Base-by-base conservation (phyloP, 1,284 basidiomycete genomes). In the Clitocybe nebularis region DNA sequence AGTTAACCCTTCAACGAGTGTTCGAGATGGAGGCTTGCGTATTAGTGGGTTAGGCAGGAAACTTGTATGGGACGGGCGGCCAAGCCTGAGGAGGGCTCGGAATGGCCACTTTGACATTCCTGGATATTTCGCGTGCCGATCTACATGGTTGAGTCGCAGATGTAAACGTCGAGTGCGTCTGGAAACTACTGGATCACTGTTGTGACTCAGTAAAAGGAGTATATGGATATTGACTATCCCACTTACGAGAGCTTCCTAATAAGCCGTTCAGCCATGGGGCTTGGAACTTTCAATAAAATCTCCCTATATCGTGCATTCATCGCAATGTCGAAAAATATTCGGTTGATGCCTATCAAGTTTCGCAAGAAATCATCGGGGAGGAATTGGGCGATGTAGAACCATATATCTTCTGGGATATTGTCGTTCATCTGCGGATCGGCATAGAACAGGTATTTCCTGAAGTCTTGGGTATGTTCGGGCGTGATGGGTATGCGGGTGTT, bases 251-350 rank as follows among this genome's bases (percentile, higher is more conserved):
- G 47, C 20, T 60, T 59, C 13, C 47, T 45, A 10, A 69, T 44
- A 33, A 50, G 40, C n/a, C 41, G 50, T n/a, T 55, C 46, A 5
- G 51, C 57, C 26, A 43, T 41, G 16, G n/a, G 43, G 26, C 41
- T 48, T 43, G 48, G 45, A 41, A 44, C 58, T 41, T 47, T 50
- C 22, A 66, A 37, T 11, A 49, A 52, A 14, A 71, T 46, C 5
- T 59, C 52, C 19, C 46, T 52, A 52, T 71, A 73, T 16, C 62
- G 57, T 28, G 51, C 39, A 36, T 67, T 54, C 56, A 73, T 60
- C 0, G 59, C 67, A n/a, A 66, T 44, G 24, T 69, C 49, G 46
- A 64, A 67, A 51, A 73, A 71, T 17, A 64, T 49, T 10, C 61
- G 52, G 46, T 70, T 71, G 28, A 72, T 59, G 3, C 51, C 58